Evolutionary conservation across 345 rosid species (phyloP).

Genomic region (Psidium guajava): DNA sequence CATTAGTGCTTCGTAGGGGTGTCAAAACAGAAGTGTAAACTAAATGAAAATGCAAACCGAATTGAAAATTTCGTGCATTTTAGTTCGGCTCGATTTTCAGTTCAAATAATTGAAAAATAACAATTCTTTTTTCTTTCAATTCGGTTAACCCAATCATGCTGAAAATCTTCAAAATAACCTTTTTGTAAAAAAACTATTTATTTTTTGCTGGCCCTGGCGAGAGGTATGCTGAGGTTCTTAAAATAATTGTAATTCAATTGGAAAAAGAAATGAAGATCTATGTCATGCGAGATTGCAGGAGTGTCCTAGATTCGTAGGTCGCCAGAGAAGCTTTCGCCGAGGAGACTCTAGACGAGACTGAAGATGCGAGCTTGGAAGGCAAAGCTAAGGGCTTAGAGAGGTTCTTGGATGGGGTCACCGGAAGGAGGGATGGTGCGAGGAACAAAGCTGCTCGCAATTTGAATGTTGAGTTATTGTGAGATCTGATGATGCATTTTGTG

Average conservation of each 20-base stretch:
- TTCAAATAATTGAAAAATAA: no score
- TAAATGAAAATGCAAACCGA: no score
- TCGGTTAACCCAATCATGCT: no score
- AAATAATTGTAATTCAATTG: background rate
- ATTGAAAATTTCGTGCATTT: no score
- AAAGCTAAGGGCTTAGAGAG: background rate
- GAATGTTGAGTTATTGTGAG: background rate
- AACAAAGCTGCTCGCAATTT: slow-evolving; percentile 31
- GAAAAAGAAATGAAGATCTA: background rate
- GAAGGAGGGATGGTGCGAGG: slow-evolving; percentile 13
- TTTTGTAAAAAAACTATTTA: no score
- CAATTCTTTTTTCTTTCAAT: no score
- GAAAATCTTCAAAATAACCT: no score
- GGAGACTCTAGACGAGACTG: background rate
- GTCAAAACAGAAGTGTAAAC: no score
- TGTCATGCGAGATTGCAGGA: slow-evolving; percentile 35
- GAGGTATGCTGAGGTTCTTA: no score
- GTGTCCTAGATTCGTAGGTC: slow-evolving; percentile 6
- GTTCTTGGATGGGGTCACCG: slow-evolving; percentile 8
- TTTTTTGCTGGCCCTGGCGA: no score
- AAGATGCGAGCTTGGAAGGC: slow-evolving; percentile 3
- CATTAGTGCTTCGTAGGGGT: no score
- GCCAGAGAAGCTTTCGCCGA: background rate
- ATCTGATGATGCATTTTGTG: background rate
- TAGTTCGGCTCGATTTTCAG: no score